phyloP scores from a whole-genome alignment of 2,329 filamentous ascomycete genomes.

The Hymenoscyphus fructigenus region DNA sequence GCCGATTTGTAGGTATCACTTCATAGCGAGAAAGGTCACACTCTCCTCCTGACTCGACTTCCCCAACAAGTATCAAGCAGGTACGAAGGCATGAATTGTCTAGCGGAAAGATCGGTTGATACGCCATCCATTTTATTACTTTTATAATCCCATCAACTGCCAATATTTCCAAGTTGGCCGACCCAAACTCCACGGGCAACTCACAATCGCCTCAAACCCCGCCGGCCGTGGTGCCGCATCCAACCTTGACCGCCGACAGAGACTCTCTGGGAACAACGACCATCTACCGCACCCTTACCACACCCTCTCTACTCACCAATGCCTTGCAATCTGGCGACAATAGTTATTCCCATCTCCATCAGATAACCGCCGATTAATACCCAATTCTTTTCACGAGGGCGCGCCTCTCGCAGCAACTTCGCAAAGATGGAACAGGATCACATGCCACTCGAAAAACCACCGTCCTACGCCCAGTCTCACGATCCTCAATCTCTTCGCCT shows the following conservation, averaged over 20 bases:
- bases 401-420: conserved; percentile 22
- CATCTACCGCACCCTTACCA: not conserved
- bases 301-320: not conserved
- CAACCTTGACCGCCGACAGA: not conserved
- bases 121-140: not conserved
- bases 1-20: no score
- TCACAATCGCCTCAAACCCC: not conserved
- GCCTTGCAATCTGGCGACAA: not conserved
- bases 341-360: conserved; percentile 4
- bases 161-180: not conserved
- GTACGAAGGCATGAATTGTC: not conserved
- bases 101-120: not conserved
- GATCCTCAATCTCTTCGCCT: conserved; percentile 32
- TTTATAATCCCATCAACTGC: not conserved
- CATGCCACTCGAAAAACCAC: conserved; percentile 34
- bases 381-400: not conserved
- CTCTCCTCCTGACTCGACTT: not conserved
- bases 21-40: not conserved
- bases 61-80: not conserved
- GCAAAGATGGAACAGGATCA: conserved; percentile 35
- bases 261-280: not conserved
- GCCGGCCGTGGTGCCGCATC: not conserved
- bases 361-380: not conserved
- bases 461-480: conserved; percentile 35
- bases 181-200: not conserved